phyloP scores from a whole-genome alignment of 257 asterid species.

The Coffea eugenioides region DNA sequence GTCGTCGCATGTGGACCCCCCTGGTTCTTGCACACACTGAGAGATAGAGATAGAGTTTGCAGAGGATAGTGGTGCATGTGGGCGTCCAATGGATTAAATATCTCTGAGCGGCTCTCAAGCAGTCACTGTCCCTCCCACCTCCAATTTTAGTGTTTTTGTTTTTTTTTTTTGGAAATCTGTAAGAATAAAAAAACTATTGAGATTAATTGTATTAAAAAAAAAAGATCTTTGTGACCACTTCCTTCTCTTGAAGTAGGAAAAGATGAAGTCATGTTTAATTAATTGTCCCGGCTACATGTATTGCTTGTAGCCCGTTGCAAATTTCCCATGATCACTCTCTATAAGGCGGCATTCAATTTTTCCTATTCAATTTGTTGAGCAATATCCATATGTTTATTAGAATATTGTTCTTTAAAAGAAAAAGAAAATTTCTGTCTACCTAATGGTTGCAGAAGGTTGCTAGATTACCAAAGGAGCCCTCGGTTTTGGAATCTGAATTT shows the following conservation, averaged over 20 bases:
- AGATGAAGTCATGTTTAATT: too few species aligned
- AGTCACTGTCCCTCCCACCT: neutral
- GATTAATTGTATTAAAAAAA: too few species aligned
- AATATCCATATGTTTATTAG: neutral
- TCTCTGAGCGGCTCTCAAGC: neutral
- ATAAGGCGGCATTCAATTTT: neutral
- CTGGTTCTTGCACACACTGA: neutral
- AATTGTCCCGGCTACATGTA: too few species aligned
- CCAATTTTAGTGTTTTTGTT: neutral
- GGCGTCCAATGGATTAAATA: neutral
- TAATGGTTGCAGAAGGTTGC: neutral
- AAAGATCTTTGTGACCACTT: too few species aligned
- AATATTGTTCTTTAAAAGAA: too few species aligned
- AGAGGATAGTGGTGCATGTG: conserved; percentile 16
- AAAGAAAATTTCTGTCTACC: neutral
- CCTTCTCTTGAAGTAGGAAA: too few species aligned
- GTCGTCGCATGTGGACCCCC: conserved; percentile 12
- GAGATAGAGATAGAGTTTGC: conserved; percentile 13
- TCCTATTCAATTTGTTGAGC: neutral
- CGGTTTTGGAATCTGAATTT: too few species aligned
- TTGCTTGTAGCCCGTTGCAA: too few species aligned
- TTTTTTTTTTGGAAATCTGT: too few species aligned
- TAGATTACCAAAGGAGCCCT: too few species aligned
- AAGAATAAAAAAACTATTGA: too few species aligned
- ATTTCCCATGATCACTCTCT: neutral